Base-by-base conservation (phyloP, 805 yeast species). In the Tetrapisispora pingtungensis region DNA sequence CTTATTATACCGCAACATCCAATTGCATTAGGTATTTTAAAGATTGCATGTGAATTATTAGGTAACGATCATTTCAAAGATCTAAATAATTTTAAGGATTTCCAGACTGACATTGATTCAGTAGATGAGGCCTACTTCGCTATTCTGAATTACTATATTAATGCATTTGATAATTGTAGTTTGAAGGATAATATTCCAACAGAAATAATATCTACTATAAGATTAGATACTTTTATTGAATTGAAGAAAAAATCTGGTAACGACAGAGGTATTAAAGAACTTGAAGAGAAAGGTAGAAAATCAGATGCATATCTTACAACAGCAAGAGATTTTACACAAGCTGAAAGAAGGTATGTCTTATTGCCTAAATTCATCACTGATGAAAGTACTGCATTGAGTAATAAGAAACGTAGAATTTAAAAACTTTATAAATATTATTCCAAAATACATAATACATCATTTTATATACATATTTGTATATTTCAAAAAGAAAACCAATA, bases 1-100 rank as follows among this genome's bases (percentile, higher is more conserved):
- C 62, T 88, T 31, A 80, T 77, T 53, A 72, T 77, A 8, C 93
- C 96, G 1, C 80, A 85, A 3, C 90, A 86, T 58, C 72, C 81
- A 24, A 75, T 82, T 28, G 87, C 96, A 0, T 56, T 85, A 42
- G 83, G 86, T 3, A 72, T 77, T 26, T 62, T 87, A 36, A 75
- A 75, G 36, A 67, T 86, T 26, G 76, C 90, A 1, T 67, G 71
- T 35, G 77, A 75, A 53, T 52, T 81, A 35, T 61, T 70, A 38
- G 56, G 61, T 1, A 45, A 17, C 17, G 10, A 22, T 17, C 12
- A 36, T 12, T 17, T 36, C 18, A 36, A 17, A 3, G 22, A 36
- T n/a, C 14, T 26, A 13, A 4, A n/a, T n/a, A 20, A 41, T 26
- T 51, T 45, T 41, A 38, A 47, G 7, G 53, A 59, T 5, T 64